Base-by-base conservation (phyloP, 148 eudicot species). In the Rhododendron kiyosumense region DNA sequence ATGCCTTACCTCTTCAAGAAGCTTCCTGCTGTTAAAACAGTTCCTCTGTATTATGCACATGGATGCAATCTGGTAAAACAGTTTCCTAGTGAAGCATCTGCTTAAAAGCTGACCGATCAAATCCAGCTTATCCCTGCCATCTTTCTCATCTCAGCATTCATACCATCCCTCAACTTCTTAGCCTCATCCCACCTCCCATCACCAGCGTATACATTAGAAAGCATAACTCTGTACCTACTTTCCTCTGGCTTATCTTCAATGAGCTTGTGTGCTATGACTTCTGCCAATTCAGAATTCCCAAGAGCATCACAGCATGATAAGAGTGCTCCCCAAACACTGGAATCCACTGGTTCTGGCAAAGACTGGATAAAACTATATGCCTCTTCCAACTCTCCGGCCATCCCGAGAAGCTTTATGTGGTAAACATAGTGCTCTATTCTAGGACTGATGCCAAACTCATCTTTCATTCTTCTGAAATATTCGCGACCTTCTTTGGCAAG, bases 311-410 rank as follows among this genome's bases (percentile, higher is more conserved):
- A 96, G 82, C 99, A 92, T 28, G 95, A 92, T 41, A 96, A 85
- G 78, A 96, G 91, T 49, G 99, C 99, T 84, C 99, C 99, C 96
- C 95, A 94, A 75, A 96, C 85, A 77, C 96, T 90, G 32, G 91
- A 88, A 85, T 94, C 93, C 83, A 94, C 91, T 13, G 94, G 95
- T 85, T 88, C 88, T 32, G 91, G 81, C 89, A 94, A 84, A 26
- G 88, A 85, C n/a, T 84, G 63, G 36, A 95, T 74, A 73, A 94
- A 90, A 73, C 74, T 79, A 82, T 92, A 92, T 48, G 99, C 96
- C 90, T 96, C 95, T 67, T 92, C 91, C 83, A 96, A 89, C 81
- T 90, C 89, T 83, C 98, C 96, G 24, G 84, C 88, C 98, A 91
- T 92, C 80, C 96, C 99, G 13, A 94, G 89, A 86, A 96, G 91